These are phyloP conservation scores for Prunus mira DNA, from an alignment of 306 rosid genomes.

Conservation along the genomic window DNA sequence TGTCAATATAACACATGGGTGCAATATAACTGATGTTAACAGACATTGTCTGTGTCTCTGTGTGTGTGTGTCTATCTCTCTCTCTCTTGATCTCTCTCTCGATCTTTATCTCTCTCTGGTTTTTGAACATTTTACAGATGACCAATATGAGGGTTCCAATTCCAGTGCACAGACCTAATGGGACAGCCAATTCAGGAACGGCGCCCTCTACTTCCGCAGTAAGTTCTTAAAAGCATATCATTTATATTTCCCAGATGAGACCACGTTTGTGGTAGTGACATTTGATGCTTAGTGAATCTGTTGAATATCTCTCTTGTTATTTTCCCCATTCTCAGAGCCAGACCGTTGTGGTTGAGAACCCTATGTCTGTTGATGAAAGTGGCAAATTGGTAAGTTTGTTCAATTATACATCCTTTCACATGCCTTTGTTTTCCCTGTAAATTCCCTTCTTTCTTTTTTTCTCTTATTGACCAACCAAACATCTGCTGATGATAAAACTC, in stretches of 20 bases:
- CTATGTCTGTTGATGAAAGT: conserved; percentile 88
- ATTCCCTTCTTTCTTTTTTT: not conserved
- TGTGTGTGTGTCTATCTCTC: not conserved
- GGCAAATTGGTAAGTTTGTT: conserved; percentile 75
- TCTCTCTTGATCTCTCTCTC: not conserved
- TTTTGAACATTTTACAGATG: conserved; percentile 38
- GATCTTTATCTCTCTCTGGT: not conserved
- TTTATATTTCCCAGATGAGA: conserved; percentile 6
- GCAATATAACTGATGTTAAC: not conserved
- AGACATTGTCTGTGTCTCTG: not conserved
- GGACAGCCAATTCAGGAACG: conserved; percentile 55
- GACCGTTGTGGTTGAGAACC: conserved; percentile 96
- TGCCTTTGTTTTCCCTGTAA: conserved; percentile 6
- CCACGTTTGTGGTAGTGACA: not conserved
- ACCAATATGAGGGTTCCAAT: conserved; percentile 70
- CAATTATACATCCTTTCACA: not conserved
- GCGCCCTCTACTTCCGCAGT: conserved; percentile 77
- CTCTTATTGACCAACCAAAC: not conserved
- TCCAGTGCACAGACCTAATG: conserved; percentile 76
- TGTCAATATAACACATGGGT: not conserved
- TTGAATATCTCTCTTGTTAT: conserved; percentile 10
- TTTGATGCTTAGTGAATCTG: conserved; percentile 14
- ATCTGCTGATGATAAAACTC: conserved; percentile 6
- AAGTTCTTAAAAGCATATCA: conserved; percentile 25
- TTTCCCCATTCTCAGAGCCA: conserved; percentile 63